A percentile compares a stretch with the other conserved stretches of the same genome.
Conservation (phyloP, 2,329 filamentous ascomycete species). For the Phyllosticta ampelicida region DNA sequence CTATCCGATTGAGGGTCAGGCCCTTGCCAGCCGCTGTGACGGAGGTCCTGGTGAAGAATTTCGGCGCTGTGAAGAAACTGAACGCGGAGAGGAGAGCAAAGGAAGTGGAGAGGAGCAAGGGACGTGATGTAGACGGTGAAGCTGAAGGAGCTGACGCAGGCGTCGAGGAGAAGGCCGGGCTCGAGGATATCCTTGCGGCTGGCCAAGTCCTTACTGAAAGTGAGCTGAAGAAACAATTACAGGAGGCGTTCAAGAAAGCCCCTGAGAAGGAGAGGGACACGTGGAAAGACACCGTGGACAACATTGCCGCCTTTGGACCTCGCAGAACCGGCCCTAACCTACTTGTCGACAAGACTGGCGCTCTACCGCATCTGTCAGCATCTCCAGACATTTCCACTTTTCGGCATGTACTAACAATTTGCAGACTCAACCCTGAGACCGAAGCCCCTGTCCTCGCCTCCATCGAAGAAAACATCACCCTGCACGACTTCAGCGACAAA, state of each 20-base stretch:
- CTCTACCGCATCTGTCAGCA: slow-evolving; percentile 35
- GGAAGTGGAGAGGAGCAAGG: slow-evolving; percentile 30
- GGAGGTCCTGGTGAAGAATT: slow-evolving; percentile 74
- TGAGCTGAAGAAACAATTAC: slow-evolving; percentile 68
- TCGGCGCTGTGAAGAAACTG: slow-evolving; percentile 64
- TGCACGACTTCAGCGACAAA: slow-evolving; percentile 74
- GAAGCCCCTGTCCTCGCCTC: slow-evolving; percentile 20
- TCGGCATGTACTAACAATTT: neutral
- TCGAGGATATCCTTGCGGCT: slow-evolving; percentile 44
- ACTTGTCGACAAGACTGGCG: slow-evolving; percentile 66
- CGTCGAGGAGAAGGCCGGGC: slow-evolving; percentile 23
- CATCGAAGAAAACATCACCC: slow-evolving; percentile 33
- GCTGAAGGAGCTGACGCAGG: slow-evolving; percentile 39
- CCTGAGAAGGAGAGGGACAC: slow-evolving; percentile 51
- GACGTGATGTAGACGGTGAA: slow-evolving; percentile 19
- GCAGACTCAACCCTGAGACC: slow-evolving; percentile 10
- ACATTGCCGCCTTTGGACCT: slow-evolving; percentile 84
- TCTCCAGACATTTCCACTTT: neutral
- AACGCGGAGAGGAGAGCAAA: slow-evolving; percentile 58
- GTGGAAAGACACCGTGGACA: slow-evolving; percentile 68
- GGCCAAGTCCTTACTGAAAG: slow-evolving; percentile 54
- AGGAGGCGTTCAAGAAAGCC: slow-evolving; percentile 51
- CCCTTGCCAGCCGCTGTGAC: slow-evolving; percentile 71
- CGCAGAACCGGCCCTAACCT: slow-evolving; percentile 78
- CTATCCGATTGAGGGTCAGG: slow-evolving; percentile 62